Base-by-base conservation (phyloP, 345 rosid genomes). In the Eucalyptus regnans region DNA sequence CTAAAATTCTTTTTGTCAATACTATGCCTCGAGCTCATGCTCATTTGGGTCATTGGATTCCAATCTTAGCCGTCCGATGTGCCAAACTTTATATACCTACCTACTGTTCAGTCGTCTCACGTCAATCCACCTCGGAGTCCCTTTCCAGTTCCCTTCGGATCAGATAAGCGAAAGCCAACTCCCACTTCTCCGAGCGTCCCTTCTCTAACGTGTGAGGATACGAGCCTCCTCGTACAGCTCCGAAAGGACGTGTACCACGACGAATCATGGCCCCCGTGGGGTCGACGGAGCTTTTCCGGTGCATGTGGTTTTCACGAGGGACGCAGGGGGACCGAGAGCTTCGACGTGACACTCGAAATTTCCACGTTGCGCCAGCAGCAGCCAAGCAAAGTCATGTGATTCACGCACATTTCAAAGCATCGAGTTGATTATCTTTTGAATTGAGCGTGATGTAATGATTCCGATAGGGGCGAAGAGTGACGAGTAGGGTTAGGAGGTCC, bases 61-160 rank as follows among this genome's bases (percentile, higher is more conserved):
- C 11, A 9, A 37, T 17, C 6, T 43, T 37, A 17, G 7, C 2
- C 1, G 11, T 33, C 81, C 25, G 9, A 71, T 9, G 25, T 43
- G 44, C 46, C 23, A 43, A 18, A 9, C 81, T 10, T 17, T 33
- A 5, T 3, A 9, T 8, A 20, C 80, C 23, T 16, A 1, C 80
- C 2, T 3, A 33, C 37, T 41, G 48, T 12, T 7, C 23, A 44
- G 3, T 8, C 7, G 7, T 6, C 14, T 6, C 48, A 0, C 48
- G 1, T 76, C 83, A 20, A 10, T 20, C 48, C 83, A 11, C 48
- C 41, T 41, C 15, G 18, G 9, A 5, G 83, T 10, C 83, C 48
- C 11, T 37, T 6, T 22, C 29, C 48, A 3, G 6, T 10, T 33
- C 22, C 25, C 44, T 8, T 16, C 10, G 20, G 41, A 68, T 68